These are phyloP conservation scores for Talaromyces sp. DNA, from an alignment of 2,329 filamentous ascomycete genomes.

Conservation along the genomic window DNA sequence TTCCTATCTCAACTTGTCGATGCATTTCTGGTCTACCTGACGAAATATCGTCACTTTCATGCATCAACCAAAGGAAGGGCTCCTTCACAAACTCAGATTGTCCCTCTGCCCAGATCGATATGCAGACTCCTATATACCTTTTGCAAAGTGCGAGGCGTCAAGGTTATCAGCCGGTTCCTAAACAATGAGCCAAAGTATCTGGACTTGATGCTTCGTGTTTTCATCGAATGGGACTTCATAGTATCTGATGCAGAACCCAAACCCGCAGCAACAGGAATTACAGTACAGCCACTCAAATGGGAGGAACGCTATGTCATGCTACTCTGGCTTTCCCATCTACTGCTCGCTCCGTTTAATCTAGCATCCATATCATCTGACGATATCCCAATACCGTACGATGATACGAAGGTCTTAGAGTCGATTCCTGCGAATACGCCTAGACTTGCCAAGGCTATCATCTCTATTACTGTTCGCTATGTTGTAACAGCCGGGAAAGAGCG, in stretches of 20 bases:
- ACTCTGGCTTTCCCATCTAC: slow-evolving; percentile 80
- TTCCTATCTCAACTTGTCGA: slow-evolving; percentile 73
- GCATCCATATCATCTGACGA: slow-evolving; percentile 69
- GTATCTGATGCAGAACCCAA: slow-evolving; percentile 21
- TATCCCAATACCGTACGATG: slow-evolving; percentile 38
- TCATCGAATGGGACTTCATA: slow-evolving; percentile 59
- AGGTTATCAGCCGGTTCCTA: slow-evolving; percentile 86
- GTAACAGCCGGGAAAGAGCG: slow-evolving; percentile 78
- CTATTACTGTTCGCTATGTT: slow-evolving; percentile 70
- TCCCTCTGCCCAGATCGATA: slow-evolving; percentile 66
- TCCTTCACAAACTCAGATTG: slow-evolving; percentile 38
- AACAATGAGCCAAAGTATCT: slow-evolving; percentile 86
- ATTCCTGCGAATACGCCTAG: slow-evolving; percentile 64
- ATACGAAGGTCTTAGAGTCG: slow-evolving; percentile 30
- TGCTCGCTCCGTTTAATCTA: slow-evolving; percentile 87
- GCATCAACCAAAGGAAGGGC: slow-evolving; percentile 32
- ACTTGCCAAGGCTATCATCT: slow-evolving; percentile 68
- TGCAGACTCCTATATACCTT: slow-evolving; percentile 81
- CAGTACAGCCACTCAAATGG: slow-evolving; percentile 63
- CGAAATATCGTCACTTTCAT: slow-evolving; percentile 44
- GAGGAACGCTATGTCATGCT: slow-evolving; percentile 85
- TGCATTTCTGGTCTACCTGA: slow-evolving; percentile 69
- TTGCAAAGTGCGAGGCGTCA: slow-evolving; percentile 91
- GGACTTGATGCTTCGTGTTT: slow-evolving; percentile 71
- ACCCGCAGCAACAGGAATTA: slow-evolving; percentile 22